phyloP scores from a whole-genome alignment of 2,329 filamentous ascomycete genomes.

The Bipolaris cookei region DNA sequence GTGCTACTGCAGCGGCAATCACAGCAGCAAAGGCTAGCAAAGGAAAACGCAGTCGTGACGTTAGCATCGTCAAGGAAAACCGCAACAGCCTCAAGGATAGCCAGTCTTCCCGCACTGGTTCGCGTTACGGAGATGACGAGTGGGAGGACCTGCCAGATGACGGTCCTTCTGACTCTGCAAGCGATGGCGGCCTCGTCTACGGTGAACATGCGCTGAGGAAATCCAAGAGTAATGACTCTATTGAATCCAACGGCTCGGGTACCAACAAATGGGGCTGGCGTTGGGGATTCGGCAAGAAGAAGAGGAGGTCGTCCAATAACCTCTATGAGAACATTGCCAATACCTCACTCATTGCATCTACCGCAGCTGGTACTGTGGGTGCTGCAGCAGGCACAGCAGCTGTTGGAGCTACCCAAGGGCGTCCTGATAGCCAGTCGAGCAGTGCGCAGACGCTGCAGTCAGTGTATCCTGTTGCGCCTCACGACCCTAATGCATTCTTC shows the following conservation, averaged over 20 bases:
- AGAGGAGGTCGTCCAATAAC: conserved; percentile 45
- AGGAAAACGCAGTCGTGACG: conserved; percentile 39
- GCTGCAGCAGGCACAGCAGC: conserved; percentile 48
- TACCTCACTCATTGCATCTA: conserved; percentile 48
- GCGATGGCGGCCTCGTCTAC: conserved; percentile 67
- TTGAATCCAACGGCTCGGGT: conserved; percentile 60
- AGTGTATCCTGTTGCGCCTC: conserved; percentile 70
- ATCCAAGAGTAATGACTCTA: conserved; percentile 59
- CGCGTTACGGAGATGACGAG: conserved; percentile 56
- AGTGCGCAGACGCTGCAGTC: conserved; percentile 63
- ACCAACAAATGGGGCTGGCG: conserved; percentile 66
- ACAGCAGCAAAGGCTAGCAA: conserved; percentile 50
- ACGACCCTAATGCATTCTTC: conserved; percentile 65
- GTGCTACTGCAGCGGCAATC: conserved; percentile 58
- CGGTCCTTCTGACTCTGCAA: conserved; percentile 50
- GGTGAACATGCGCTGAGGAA: conserved; percentile 54
- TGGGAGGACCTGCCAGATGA: conserved; percentile 50
- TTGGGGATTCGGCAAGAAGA: conserved; percentile 62
- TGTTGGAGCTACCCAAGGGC: conserved; percentile 55
- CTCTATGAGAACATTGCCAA: conserved; percentile 44
- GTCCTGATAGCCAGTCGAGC: conserved; percentile 57
- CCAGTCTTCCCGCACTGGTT: conserved; percentile 33
- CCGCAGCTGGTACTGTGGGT: conserved; percentile 48
- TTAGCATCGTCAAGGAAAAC: conserved; percentile 45
- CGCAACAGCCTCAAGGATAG: conserved; percentile 30